These are phyloP conservation scores for Arthrobotrys musiformis DNA, from an alignment of 2,329 filamentous ascomycete genomes.

Conservation along the genomic window DNA sequence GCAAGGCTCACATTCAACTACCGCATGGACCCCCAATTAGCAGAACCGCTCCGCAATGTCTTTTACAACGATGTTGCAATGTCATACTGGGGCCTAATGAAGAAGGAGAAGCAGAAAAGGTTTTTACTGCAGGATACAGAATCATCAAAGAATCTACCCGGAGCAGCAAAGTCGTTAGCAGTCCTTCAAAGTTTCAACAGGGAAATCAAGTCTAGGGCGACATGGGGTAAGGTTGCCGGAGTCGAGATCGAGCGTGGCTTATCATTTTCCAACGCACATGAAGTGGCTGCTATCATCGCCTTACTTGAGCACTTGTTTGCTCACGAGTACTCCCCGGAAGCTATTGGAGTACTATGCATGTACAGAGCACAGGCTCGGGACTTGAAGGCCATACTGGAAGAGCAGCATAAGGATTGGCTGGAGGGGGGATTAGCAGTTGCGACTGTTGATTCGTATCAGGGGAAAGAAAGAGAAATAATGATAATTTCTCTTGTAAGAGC, in stretches of 20 bases:
- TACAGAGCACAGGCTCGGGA: background rate
- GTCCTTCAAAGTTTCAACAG: background rate
- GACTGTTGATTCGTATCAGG: background rate
- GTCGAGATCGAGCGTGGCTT: too few relatives aligned
- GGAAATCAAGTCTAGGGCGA: too few relatives aligned
- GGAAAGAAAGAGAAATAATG: background rate
- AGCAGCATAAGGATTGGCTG: background rate
- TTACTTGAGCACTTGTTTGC: background rate
- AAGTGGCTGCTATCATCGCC: background rate
- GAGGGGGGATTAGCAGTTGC: background rate
- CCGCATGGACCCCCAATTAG: background rate
- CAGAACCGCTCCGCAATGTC: background rate
- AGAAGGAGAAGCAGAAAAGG: background rate
- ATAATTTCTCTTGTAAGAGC: background rate
- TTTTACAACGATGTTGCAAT: slow-evolving; percentile 13
- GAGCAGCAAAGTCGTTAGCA: background rate
- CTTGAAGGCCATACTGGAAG: background rate
- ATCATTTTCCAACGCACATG: background rate
- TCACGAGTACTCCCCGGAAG: background rate
- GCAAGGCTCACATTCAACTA: slow-evolving; percentile 6
- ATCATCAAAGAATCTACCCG: background rate
- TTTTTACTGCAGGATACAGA: background rate
- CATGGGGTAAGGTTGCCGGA: too few relatives aligned
- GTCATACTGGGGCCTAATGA: background rate
- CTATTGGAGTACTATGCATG: background rate